Percentiles rank a stretch among this genome's conserved stretches.
These are phyloP conservation scores for Aspergillus bertholletiae DNA, from an alignment of 495 filamentous ascomycete genomes.

Conservation along the genomic window DNA sequence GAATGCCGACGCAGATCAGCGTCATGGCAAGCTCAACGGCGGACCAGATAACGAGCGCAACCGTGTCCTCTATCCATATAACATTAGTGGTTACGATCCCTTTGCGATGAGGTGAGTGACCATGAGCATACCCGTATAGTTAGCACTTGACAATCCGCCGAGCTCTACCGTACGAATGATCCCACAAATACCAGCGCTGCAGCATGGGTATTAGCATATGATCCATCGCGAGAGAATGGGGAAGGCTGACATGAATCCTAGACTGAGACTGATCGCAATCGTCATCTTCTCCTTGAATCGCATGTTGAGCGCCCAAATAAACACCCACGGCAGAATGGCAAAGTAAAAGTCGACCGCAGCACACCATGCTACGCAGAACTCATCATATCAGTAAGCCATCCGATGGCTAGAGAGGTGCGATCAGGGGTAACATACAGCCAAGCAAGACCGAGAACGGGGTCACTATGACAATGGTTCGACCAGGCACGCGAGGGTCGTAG, in stretches of 20 bases:
- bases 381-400: not conserved
- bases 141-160: constrained; percentile 13
- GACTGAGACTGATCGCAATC: constrained; percentile 19
- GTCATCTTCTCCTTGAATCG: constrained; percentile 22
- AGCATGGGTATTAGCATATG: not conserved
- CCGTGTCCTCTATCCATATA: constrained; percentile 19
- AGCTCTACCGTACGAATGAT: constrained; percentile 18
- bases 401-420: not conserved
- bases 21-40: constrained; percentile 20
- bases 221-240: not conserved
- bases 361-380: constrained; percentile 13
- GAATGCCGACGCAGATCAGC: constrained; percentile 20
- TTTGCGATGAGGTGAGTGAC: not conserved
- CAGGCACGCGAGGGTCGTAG: constrained; percentile 17
- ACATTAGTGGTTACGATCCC: too few relatives aligned
- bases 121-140: constrained; percentile 16
- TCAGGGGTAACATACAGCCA: constrained; percentile 11
- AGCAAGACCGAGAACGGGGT: constrained; percentile 16
- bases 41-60: constrained; percentile 18
- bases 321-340: constrained; percentile 20
- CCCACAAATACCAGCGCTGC: constrained; percentile 17
- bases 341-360: constrained; percentile 23
- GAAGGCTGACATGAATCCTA: constrained; percentile 16
- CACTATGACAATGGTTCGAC: constrained; percentile 10
- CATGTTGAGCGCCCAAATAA: constrained; percentile 24